phyloP scores from a whole-genome alignment of 495 filamentous ascomycete genomes.

The Penicillium coffeae region DNA sequence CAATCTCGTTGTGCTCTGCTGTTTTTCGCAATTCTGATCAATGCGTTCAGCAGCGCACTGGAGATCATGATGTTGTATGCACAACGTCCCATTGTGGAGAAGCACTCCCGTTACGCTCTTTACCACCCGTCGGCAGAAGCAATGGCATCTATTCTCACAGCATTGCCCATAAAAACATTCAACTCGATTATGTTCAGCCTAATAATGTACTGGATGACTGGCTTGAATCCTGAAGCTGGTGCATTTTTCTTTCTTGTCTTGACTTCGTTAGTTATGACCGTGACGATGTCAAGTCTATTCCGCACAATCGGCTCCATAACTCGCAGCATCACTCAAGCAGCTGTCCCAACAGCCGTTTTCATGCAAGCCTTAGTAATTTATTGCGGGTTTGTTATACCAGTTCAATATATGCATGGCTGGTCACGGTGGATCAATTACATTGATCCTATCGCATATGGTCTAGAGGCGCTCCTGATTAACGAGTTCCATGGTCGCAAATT shows the following conservation, averaged over 20 bases:
- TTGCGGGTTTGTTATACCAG: slow-evolving; percentile 84
- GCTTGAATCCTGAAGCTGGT: slow-evolving; percentile 69
- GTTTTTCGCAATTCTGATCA: slow-evolving; percentile 83
- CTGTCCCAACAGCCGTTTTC: slow-evolving; percentile 75
- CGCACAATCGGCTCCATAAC: slow-evolving; percentile 47
- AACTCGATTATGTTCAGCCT: slow-evolving; percentile 60
- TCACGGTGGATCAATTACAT: slow-evolving; percentile 85
- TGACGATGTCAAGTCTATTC: slow-evolving; percentile 74
- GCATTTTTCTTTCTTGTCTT: slow-evolving; percentile 62
- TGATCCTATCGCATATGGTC: slow-evolving; percentile 80
- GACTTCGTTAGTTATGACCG: slow-evolving; percentile 64
- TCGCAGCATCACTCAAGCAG: slow-evolving; percentile 72
- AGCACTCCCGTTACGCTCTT: slow-evolving; percentile 81
- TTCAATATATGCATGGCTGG: slow-evolving; percentile 68
- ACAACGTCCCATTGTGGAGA: slow-evolving; percentile 89
- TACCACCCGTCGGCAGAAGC: slow-evolving; percentile 89
- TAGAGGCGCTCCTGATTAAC: slow-evolving; percentile 86
- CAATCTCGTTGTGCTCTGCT: slow-evolving; percentile 73
- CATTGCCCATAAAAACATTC: slow-evolving; percentile 63
- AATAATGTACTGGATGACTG: slow-evolving; percentile 81
- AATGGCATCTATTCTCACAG: slow-evolving; percentile 75
- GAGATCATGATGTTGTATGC: slow-evolving; percentile 79
- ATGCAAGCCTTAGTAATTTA: slow-evolving; percentile 82
- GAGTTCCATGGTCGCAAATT: slow-evolving; percentile 71
- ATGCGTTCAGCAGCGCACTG: slow-evolving; percentile 72